phyloP scores from a whole-genome alignment of 1,284 basidiomycete genomes.

The Paramarasmius palmivorus region DNA sequence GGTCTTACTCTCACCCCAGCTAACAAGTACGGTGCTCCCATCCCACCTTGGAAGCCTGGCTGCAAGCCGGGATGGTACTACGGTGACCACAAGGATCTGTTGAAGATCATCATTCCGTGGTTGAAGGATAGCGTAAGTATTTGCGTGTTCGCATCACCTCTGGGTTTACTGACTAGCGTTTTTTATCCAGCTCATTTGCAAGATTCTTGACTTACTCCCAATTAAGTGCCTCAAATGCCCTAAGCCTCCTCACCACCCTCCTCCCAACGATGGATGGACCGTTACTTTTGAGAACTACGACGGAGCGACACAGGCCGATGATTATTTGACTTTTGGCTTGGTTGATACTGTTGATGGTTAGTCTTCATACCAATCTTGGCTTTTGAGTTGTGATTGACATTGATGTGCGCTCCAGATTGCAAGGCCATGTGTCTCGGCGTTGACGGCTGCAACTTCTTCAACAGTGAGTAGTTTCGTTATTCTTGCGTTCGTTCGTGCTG shows the following conservation, averaged over 20 bases:
- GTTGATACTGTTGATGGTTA: constrained; percentile 43
- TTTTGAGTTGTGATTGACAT: background rate
- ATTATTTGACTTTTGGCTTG: constrained; percentile 43
- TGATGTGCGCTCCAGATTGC: constrained; percentile 22
- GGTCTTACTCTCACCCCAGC: constrained; percentile 25
- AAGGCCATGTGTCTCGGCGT: constrained; percentile 33
- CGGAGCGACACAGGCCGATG: constrained; percentile 41
- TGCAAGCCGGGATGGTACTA: constrained; percentile 43
- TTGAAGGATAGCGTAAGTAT: constrained; percentile 27
- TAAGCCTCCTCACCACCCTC: constrained; percentile 21
- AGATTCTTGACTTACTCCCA: constrained; percentile 32
- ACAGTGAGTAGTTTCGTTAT: constrained; percentile 24
- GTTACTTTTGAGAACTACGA: constrained; percentile 39
- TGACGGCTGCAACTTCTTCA: constrained; percentile 30
- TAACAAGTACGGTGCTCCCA: constrained; percentile 39
- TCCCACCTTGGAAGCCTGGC: constrained; percentile 33
- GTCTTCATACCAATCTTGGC: constrained; percentile 7
- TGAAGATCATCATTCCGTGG: constrained; percentile 30
- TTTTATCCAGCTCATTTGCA: constrained; percentile 34
- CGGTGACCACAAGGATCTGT: constrained; percentile 25
- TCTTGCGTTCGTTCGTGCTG: background rate
- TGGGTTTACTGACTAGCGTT: background rate
- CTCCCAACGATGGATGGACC: constrained; percentile 32
- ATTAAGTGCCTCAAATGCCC: constrained; percentile 36
- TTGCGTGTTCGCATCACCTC: background rate